These are phyloP conservation scores for Colletotrichum cuscutae DNA, from an alignment of 2,329 filamentous ascomycete genomes.

Conservation along the genomic window DNA sequence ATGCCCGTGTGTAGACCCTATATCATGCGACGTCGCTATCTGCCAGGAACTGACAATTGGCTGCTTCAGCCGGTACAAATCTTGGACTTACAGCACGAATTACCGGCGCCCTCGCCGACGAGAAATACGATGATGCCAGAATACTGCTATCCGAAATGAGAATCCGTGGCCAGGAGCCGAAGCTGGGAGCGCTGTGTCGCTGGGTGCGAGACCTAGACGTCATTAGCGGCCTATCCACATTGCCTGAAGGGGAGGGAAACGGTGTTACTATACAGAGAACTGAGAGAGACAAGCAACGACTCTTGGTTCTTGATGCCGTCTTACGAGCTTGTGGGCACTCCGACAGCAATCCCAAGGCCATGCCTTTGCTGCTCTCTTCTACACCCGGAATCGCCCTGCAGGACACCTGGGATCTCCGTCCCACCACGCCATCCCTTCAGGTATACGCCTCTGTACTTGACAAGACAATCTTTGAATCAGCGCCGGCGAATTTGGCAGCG, in stretches of 20 bases:
- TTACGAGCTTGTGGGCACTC: constrained; percentile 71
- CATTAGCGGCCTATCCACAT: constrained; percentile 71
- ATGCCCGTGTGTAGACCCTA: constrained; percentile 51
- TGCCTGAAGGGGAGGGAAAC: constrained; percentile 52
- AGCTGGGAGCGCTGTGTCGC: constrained; percentile 74
- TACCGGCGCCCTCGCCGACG: constrained; percentile 72
- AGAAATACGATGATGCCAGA: constrained; percentile 71
- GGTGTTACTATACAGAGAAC: constrained; percentile 48
- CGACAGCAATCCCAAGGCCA: constrained; percentile 56
- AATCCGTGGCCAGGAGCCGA: constrained; percentile 72
- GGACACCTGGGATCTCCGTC: constrained; percentile 68
- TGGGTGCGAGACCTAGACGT: constrained; percentile 80
- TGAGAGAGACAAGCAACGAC: constrained; percentile 62
- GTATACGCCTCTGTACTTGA: constrained; percentile 69
- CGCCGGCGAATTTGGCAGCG: constrained; percentile 48
- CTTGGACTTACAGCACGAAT: constrained; percentile 69
- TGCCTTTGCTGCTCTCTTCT: constrained; percentile 36
- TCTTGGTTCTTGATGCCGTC: constrained; percentile 72
- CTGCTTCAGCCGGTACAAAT: constrained; percentile 52
- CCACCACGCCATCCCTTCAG: constrained; percentile 50
- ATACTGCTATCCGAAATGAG: constrained; percentile 77
- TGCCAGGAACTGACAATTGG: neutral
- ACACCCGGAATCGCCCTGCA: constrained; percentile 64
- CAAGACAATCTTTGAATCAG: constrained; percentile 59
- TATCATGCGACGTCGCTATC: too few relatives aligned